A percentile compares a stretch with the other conserved stretches of the same genome.
phyloP scores from a whole-genome alignment of 495 filamentous ascomycete genomes.

The Talaromyces trachyspermus region DNA sequence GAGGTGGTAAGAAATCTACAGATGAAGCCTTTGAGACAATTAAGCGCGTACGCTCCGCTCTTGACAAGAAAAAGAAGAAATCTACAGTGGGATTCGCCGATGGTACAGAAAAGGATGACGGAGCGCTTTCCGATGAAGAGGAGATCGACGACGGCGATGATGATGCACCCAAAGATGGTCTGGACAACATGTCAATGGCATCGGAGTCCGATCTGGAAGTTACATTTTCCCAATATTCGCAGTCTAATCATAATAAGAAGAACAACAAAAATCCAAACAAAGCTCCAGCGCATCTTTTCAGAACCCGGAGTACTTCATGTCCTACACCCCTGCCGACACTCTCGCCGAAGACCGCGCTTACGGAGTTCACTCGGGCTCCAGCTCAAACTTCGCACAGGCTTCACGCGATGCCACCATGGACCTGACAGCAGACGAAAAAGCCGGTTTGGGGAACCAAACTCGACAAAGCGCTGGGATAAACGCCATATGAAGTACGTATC shows the following conservation, averaged over 20 bases:
- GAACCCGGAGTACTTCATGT: constrained; percentile 91
- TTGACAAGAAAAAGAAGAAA: constrained; percentile 35
- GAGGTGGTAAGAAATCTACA: constrained; percentile 44
- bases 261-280: constrained; percentile 31
- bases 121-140: constrained; percentile 25
- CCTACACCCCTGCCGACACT: constrained; percentile 71
- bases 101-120: constrained; percentile 20
- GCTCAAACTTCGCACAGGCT: constrained; percentile 69
- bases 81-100: constrained; percentile 25
- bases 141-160: no score
- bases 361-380: constrained; percentile 76
- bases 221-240: constrained; percentile 60
- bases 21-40: constrained; percentile 74
- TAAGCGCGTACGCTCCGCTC: constrained; percentile 54
- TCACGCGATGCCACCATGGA: constrained; percentile 84
- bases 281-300: constrained; percentile 47
- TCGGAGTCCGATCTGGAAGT: constrained; percentile 74
- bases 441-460: constrained; percentile 64
- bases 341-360: constrained; percentile 83
- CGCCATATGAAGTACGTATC: constrained; percentile 91
- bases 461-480: constrained; percentile 91
- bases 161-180: constrained; percentile 27
- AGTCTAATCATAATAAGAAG: constrained; percentile 19
- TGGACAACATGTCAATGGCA: constrained; percentile 58
- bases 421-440: constrained; percentile 75